phyloP scores from a whole-genome alignment of 176 grass and related monocot species.

The Raddia guianensis region DNA sequence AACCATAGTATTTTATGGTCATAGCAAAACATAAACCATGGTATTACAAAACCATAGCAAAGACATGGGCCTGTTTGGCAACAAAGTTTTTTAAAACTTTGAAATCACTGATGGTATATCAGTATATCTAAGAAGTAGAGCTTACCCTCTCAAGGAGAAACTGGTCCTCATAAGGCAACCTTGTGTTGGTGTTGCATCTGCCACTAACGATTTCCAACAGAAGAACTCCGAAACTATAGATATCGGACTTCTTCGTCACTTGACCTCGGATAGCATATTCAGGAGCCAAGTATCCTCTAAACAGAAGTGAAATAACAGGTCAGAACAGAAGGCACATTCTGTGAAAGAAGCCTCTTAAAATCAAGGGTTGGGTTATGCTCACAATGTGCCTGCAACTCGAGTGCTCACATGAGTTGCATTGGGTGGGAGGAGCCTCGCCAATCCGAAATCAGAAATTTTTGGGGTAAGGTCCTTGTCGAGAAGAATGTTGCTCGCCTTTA shows the following conservation, averaged over 20 bases:
- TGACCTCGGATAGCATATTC: constrained; percentile 95
- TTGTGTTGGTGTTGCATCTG: constrained; percentile 74
- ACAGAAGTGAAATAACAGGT: constrained; percentile 28
- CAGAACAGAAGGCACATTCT: not conserved
- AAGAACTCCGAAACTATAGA: constrained; percentile 88
- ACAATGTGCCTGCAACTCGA: constrained; percentile 92
- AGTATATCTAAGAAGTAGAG: not conserved
- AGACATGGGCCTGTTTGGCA: too few species aligned
- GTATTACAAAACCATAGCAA: too few species aligned
- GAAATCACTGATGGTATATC: too few species aligned
- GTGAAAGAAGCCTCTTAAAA: not conserved
- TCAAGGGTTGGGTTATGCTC: constrained; percentile 21
- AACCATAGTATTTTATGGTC: too few species aligned
- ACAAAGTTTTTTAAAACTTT: too few species aligned
- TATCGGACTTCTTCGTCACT: constrained; percentile 80
- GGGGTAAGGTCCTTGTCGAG: constrained; percentile 75
- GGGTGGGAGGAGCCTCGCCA: constrained; percentile 73
- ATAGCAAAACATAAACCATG: too few species aligned
- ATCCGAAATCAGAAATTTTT: constrained; percentile 88
- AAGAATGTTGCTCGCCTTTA: constrained; percentile 98
- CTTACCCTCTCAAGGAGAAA: constrained; percentile 86
- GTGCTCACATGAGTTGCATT: constrained; percentile 91
- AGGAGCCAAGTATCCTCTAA: constrained; percentile 83
- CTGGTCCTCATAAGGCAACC: constrained; percentile 58
- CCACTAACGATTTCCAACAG: constrained; percentile 80